Evolutionary conservation across 2,329 filamentous ascomycete species (phyloP), one percentile per base, ranked within the genome.

Genomic region (Magnaporthiopsis rhizophila): DNA sequence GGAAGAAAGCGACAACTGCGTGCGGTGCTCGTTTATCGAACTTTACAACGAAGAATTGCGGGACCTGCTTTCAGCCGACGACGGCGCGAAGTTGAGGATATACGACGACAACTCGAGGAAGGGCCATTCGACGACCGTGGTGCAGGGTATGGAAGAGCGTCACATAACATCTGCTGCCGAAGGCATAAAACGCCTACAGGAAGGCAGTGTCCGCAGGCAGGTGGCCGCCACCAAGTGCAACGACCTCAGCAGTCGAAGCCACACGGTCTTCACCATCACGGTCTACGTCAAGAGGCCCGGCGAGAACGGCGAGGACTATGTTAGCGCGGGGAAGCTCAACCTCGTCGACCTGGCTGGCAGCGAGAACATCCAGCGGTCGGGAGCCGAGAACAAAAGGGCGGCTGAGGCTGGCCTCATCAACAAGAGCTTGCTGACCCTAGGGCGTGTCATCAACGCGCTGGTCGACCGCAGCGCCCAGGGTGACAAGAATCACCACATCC

Each of bases 141-240:
- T 99, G 1, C 95, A 99, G 75, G 95, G 95, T 4, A 96, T 99
- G 92, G 96, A 98, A 75, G 95, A 99, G 76, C 89, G 90, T 8
- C 91, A 97, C 74, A 96, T 99, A 71, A 90, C 91, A 72, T 90
- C 82, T 68, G 93, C 95, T 0, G 83, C 85, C 15, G 89, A 92
- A 62, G 95, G 95, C 66, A 93, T 99, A 76, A 90, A 91, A 76
- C 83, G 97, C 67, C 84, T 99, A 59, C 91, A 95, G 70, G 84
- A 89, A 68, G 96, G 95, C 67, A 97, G 92, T 75, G 83, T 95
- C 77, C 96, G 93, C 76, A 89, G 95, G 62, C 95, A 99, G 76
- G 95, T 99, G n/a, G 96, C 95, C 7, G 92, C 96, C 4, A 99
- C 95, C n/a, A 98, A 98, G 77, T 99, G 95, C 84, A 99, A 99